Evolutionary conservation across 2,329 filamentous ascomycete genomes (phyloP).

Genomic region (Nemania serpens): DNA sequence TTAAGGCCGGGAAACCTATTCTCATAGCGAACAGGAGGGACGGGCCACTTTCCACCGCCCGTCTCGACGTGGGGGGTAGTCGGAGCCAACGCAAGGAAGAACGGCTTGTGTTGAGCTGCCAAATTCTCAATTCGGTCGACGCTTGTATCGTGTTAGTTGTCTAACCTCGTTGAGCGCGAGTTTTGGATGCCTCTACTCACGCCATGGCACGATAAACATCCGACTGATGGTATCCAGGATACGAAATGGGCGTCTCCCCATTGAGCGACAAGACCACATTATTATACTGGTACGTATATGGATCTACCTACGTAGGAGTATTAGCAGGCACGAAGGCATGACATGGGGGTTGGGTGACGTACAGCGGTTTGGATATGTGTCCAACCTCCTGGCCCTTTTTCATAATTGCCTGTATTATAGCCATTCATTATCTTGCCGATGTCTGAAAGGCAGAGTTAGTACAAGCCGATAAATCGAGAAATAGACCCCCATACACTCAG

Average conservation of each 20-base stretch:
- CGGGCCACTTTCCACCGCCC: constrained; percentile 15
- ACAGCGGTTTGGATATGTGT: constrained; percentile 12
- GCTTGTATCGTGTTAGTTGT: constrained; percentile 13
- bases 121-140: constrained; percentile 26
- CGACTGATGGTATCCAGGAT: constrained; percentile 26
- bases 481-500: constrained; percentile 16
- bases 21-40: constrained; percentile 20
- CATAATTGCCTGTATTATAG: constrained; percentile 25
- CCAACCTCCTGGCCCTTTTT: constrained; percentile 15
- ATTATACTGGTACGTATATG: constrained; percentile 26
- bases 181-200: constrained; percentile 5
- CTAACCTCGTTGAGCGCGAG: not conserved
- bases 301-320: constrained; percentile 13
- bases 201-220: constrained; percentile 23
- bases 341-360: not conserved
- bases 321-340: not conserved
- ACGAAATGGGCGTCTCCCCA: constrained; percentile 25
- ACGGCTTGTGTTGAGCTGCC: constrained; percentile 15
- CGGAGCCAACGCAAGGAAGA: constrained; percentile 23
- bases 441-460: constrained; percentile 13
- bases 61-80: constrained; percentile 24
- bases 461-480: not conserved
- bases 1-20: constrained; percentile 15
- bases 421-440: constrained; percentile 29
- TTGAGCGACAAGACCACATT: constrained; percentile 21